Conservation (phyloP, 345 rosid genomes). For the Eucalyptus erythrocorys region DNA sequence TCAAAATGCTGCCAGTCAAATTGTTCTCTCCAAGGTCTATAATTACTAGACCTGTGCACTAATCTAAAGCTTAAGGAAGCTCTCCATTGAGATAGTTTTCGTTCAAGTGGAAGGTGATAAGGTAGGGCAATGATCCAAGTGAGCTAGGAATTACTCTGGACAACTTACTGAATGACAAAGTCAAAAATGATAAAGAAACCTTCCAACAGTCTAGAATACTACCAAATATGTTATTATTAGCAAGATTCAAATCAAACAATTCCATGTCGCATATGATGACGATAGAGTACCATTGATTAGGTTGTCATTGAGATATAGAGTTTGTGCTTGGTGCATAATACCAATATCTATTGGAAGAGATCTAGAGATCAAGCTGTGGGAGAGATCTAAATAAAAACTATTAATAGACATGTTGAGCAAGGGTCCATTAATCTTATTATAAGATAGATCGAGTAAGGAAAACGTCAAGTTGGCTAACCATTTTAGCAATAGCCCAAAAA, state of each 20-base stretch:
- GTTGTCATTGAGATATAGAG: not conserved
- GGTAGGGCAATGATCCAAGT: not conserved
- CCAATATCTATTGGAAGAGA: not conserved
- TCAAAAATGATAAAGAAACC: not conserved
- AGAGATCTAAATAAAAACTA: not conserved
- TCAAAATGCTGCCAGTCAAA: not conserved
- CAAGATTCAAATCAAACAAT: not conserved
- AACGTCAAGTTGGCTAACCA: not conserved
- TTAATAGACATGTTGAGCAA: not conserved
- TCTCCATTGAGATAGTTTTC: not conserved
- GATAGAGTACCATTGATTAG: not conserved
- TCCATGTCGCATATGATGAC: not conserved
- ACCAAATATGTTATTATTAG: not conserved
- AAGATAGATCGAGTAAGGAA: fast-evolving
- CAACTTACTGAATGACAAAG: not conserved
- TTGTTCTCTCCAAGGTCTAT: not conserved
- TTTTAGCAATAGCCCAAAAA: not conserved
- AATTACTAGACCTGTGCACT: fast-evolving
- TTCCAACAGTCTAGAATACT: not conserved
- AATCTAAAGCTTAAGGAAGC: not conserved
- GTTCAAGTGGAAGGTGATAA: not conserved
- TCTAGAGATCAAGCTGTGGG: not conserved
- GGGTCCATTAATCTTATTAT: not conserved
- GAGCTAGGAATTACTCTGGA: not conserved
- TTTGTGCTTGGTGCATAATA: fast-evolving